These are phyloP conservation scores for Eucalyptus paniculata DNA, from an alignment of 345 rosid genomes.

Conservation along the genomic window DNA sequence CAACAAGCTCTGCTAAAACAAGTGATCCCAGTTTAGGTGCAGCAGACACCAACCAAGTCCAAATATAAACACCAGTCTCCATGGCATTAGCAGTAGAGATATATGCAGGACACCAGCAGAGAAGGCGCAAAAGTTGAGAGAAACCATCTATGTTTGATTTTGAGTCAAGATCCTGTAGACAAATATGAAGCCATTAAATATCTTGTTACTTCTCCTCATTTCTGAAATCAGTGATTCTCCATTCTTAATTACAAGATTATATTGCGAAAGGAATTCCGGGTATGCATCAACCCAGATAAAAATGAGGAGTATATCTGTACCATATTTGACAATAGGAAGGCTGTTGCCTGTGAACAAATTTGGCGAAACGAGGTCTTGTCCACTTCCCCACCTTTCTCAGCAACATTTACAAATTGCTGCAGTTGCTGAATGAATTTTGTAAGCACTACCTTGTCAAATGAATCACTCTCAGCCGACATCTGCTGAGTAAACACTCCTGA, in stretches of 20 bases:
- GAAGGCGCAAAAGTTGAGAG: slow-evolving; percentile 88
- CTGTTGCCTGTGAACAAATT: slow-evolving; percentile 94
- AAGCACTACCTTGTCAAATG: slow-evolving; percentile 84
- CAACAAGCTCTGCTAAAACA: slow-evolving; percentile 96
- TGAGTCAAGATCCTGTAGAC: slow-evolving; percentile 50
- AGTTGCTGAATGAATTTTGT: slow-evolving; percentile 79
- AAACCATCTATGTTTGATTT: slow-evolving; percentile 83
- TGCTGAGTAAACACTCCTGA: slow-evolving; percentile 83
- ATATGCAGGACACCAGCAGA: slow-evolving; percentile 99
- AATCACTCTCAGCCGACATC: slow-evolving; percentile 58
- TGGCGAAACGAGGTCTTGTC: slow-evolving; percentile 79
- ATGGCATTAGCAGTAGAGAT: slow-evolving; percentile 87
- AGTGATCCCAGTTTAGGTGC: slow-evolving; percentile 92
- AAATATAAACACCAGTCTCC: slow-evolving; percentile 95
- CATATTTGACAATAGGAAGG: slow-evolving; percentile 89
- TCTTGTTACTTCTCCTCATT: not conserved
- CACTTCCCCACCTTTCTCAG: slow-evolving; percentile 86
- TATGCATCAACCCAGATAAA: not conserved
- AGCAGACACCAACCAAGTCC: slow-evolving; percentile 99
- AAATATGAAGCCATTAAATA: not conserved
- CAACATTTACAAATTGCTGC: slow-evolving; percentile 80
- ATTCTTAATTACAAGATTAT: not conserved
- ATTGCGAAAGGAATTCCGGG: not conserved
- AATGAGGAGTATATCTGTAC: slow-evolving; percentile 22
- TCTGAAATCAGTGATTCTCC: not conserved